Conservation (phyloP, 2,329 filamentous ascomycete genomes). For the Sporothrix humicola region DNA sequence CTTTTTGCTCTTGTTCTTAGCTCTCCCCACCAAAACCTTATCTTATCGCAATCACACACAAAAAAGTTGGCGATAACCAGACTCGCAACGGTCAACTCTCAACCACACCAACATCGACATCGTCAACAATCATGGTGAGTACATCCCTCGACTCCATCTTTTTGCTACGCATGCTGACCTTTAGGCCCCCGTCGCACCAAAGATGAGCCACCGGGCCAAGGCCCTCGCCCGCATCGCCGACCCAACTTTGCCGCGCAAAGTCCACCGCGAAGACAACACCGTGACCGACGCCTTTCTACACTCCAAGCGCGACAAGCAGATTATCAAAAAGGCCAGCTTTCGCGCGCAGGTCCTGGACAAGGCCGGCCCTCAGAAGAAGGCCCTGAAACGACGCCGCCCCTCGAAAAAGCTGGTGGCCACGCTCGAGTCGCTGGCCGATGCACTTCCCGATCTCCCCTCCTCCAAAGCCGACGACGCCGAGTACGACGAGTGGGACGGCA, state of each 20-base stretch:
- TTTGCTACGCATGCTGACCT: not conserved
- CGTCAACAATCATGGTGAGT: slow-evolving; percentile 27
- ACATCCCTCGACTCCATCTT: not conserved
- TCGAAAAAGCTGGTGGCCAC: slow-evolving; percentile 79
- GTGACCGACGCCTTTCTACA: slow-evolving; percentile 66
- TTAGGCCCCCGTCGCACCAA: slow-evolving; percentile 33
- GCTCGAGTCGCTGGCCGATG: slow-evolving; percentile 77
- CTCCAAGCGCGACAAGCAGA: slow-evolving; percentile 81
- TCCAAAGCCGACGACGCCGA: slow-evolving; percentile 42
- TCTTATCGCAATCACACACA: slow-evolving; percentile 11
- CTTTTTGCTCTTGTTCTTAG: too few species aligned
- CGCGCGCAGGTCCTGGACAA: slow-evolving; percentile 75
- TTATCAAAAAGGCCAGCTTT: slow-evolving; percentile 80
- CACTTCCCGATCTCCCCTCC: slow-evolving; percentile 68
- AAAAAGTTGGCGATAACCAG: slow-evolving; percentile 21
- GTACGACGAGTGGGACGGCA: slow-evolving; percentile 40
- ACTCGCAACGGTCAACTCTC: too few species aligned
- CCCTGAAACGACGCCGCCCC: slow-evolving; percentile 65
- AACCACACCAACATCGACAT: too few species aligned
- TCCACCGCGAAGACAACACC: slow-evolving; percentile 57
- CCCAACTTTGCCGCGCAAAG: slow-evolving; percentile 58
- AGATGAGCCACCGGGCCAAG: slow-evolving; percentile 51
- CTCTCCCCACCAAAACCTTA: not conserved
- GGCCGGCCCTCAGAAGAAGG: slow-evolving; percentile 42
- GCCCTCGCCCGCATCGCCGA: slow-evolving; percentile 58